Percentiles rank a stretch among this genome's conserved stretches.
Conservation (phyloP, 345 rosid species). For the Citropsis articulata region DNA sequence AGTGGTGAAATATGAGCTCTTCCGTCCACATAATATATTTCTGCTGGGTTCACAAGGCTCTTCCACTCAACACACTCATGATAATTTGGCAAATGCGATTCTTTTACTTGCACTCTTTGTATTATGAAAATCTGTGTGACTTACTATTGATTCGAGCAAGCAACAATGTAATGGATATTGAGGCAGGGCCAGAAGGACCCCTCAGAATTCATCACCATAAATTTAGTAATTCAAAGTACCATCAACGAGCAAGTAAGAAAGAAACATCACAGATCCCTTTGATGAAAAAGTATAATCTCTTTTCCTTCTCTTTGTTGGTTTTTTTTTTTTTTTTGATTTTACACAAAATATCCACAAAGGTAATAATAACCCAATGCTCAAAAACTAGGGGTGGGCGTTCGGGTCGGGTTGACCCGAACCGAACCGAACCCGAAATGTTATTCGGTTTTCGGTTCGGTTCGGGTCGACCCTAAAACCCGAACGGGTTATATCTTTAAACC, state of each 20-base stretch:
- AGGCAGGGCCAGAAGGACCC: background rate
- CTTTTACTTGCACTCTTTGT: background rate
- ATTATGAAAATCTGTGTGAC: background rate
- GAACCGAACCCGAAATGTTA: no score
- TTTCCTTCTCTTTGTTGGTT: background rate
- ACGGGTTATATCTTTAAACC: no score
- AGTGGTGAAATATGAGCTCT: no score
- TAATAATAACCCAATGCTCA: constrained; percentile 14
- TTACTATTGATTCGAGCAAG: background rate
- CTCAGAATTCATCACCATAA: background rate
- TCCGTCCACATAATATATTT: background rate
- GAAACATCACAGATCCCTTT: constrained; percentile 16
- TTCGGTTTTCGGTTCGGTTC: no score
- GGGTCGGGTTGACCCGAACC: no score
- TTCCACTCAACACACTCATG: background rate
- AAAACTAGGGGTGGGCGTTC: no score
- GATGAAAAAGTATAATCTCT: constrained; percentile 8
- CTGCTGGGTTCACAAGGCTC: background rate
- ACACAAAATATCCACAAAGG: constrained; percentile 23
- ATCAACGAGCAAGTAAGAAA: constrained; percentile 9
- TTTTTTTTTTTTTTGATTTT: constrained; percentile 9
- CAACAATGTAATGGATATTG: background rate
- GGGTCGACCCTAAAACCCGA: no score
- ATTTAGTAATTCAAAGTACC: background rate
- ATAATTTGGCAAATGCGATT: background rate